Conservation (phyloP, 2,329 filamentous ascomycete genomes). For the Plenodomus biglobosus region DNA sequence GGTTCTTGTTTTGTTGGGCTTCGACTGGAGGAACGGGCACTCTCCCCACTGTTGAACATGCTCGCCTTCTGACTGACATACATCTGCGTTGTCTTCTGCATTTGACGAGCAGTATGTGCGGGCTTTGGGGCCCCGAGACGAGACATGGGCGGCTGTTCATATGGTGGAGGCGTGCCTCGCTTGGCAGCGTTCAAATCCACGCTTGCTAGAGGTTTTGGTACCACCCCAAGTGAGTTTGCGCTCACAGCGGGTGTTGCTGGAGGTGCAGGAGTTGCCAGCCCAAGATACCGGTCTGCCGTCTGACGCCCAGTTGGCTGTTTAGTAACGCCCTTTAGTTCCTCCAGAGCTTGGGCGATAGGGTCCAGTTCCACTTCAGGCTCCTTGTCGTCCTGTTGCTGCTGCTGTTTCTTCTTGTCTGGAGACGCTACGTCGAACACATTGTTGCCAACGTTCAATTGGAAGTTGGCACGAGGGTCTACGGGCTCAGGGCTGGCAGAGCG, state of each 20-base stretch:
- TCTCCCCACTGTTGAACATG: conserved; percentile 62
- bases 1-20: conserved; percentile 50
- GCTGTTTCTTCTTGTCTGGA: conserved; percentile 60
- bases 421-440: conserved; percentile 94
- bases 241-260: conserved; percentile 44
- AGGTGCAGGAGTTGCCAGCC: conserved; percentile 77
- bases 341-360: conserved; percentile 88
- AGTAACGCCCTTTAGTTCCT: conserved; percentile 83
- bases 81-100: conserved; percentile 92
- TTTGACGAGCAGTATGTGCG: conserved; percentile 88
- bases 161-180: conserved; percentile 80
- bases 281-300: conserved; percentile 93
- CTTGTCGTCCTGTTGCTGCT: conserved; percentile 46
- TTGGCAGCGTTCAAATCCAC: conserved; percentile 57
- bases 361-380: conserved; percentile 66
- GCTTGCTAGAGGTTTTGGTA: conserved; percentile 50
- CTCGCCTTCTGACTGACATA: conserved; percentile 80
- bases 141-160: conserved; percentile 70
- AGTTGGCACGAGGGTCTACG: conserved; percentile 86
- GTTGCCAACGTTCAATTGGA: conserved; percentile 91
- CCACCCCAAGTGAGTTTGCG: conserved; percentile 44
- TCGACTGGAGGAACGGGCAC: conserved; percentile 61
- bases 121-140: conserved; percentile 86
- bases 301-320: conserved; percentile 83
- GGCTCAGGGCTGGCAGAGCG: conserved; percentile 64